Evolutionary conservation across 2,329 filamentous ascomycete genomes (phyloP).

Genomic region (Akanthomyces muscarius): DNA sequence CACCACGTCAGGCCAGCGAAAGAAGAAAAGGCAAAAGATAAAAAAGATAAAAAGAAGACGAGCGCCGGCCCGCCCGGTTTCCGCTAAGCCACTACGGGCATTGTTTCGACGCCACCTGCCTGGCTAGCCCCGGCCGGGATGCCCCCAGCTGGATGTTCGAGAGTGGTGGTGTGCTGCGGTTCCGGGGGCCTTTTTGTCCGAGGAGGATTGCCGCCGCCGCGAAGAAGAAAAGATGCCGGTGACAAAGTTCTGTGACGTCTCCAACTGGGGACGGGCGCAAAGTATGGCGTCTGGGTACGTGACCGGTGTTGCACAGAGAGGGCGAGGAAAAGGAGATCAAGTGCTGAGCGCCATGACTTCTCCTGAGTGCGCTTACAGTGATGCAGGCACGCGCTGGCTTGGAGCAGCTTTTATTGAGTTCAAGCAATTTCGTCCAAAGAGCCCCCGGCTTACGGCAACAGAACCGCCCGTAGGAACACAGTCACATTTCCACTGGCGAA

Average conservation of each 20-base stretch:
- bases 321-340: too few relatives aligned
- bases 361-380: too few relatives aligned
- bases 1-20: too few relatives aligned
- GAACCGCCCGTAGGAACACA: too few relatives aligned
- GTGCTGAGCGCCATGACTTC: too few relatives aligned
- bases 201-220: background rate
- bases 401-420: too few relatives aligned
- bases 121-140: background rate
- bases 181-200: background rate
- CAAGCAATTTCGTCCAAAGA: too few relatives aligned
- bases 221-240: background rate
- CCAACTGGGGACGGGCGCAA: too few relatives aligned
- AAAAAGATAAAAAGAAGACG: background rate
- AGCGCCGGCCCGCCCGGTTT: background rate
- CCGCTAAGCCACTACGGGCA: constrained; percentile 5
- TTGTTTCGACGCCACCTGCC: background rate
- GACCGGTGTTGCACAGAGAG: too few relatives aligned
- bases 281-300: too few relatives aligned
- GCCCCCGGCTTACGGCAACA: too few relatives aligned
- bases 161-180: background rate
- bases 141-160: background rate
- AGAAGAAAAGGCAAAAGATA: background rate
- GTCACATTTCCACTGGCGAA: background rate
- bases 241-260: background rate
- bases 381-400: too few relatives aligned